Conservation (phyloP, 805 yeast species). For the Yamadazyma laniorum region DNA sequence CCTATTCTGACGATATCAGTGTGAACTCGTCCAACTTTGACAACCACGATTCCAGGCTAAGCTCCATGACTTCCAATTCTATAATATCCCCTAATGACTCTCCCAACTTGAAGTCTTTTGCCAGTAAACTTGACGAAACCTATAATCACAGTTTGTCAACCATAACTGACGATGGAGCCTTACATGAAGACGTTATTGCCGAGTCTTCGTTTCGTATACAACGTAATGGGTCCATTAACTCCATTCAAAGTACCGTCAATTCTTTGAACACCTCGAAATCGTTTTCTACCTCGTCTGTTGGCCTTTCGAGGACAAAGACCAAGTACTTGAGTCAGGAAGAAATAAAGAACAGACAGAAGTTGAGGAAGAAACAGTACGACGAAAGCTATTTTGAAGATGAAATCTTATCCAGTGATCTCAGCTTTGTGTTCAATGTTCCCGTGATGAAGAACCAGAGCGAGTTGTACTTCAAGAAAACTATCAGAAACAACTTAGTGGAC, state of each 20-base stretch:
- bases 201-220: conserved; percentile 2
- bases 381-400: conserved; percentile 43
- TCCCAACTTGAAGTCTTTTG: conserved; percentile 15
- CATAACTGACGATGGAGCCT: conserved; percentile 8
- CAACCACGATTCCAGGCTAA: conserved; percentile 34
- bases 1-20: conserved; percentile 33
- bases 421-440: conserved; percentile 44
- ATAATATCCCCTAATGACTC: conserved; percentile 21
- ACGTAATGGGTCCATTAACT: conserved; percentile 1
- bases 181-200: conserved; percentile 3
- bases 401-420: conserved; percentile 35
- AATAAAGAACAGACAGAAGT: conserved; percentile 36
- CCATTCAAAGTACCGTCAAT: conserved; percentile 1
- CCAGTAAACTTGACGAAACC: conserved; percentile 11
- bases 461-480: conserved; percentile 21
- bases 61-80: conserved; percentile 31
- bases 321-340: conserved; percentile 34
- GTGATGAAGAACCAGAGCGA: conserved; percentile 37
- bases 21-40: conserved; percentile 33
- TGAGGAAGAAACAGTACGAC: conserved; percentile 40
- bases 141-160: conserved; percentile 14
- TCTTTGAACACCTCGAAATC: neutral
- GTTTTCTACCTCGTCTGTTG: conserved; percentile 15
- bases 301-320: conserved; percentile 33
- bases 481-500: conserved; percentile 12